phyloP scores from a whole-genome alignment of 2,329 filamentous ascomycete genomes.

The Periconia macrospinosa region DNA sequence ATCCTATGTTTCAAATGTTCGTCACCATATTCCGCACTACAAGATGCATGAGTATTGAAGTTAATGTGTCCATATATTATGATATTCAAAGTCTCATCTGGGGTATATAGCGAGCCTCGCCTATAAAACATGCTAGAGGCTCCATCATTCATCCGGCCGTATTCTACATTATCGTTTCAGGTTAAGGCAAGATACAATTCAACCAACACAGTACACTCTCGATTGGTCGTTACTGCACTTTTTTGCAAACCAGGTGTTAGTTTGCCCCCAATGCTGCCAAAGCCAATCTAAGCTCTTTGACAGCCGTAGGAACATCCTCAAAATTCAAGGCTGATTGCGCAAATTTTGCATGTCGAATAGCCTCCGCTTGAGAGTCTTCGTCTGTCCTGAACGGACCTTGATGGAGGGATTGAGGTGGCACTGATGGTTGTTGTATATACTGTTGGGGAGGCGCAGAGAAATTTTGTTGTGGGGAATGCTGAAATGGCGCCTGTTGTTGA shows the following conservation, averaged over 20 bases:
- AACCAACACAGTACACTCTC: too few relatives aligned
- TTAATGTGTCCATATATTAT: not conserved
- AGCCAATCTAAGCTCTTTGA: conserved; percentile 79
- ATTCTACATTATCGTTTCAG: conserved; percentile 1
- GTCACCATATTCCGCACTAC: too few relatives aligned
- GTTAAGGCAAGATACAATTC: too few relatives aligned
- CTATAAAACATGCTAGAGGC: conserved; percentile 1
- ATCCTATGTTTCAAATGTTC: too few relatives aligned
- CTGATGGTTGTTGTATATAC: conserved; percentile 9
- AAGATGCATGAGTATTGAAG: not conserved
- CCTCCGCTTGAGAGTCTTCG: conserved; percentile 70
- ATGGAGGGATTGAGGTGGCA: conserved; percentile 11
- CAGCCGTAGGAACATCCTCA: conserved; percentile 88
- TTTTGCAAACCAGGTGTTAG: conserved; percentile 31
- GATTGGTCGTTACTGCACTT: not conserved
- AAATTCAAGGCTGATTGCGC: conserved; percentile 96
- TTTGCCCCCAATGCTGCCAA: conserved; percentile 69
- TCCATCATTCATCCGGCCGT: conserved; percentile 3
- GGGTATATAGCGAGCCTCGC: conserved; percentile 18
- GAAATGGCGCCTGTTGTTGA: conserved; percentile 16
- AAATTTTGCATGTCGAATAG: conserved; percentile 96
- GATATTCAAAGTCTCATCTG: conserved; percentile 14
- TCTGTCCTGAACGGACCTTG: conserved; percentile 59
- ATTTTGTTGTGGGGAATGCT: conserved; percentile 12
- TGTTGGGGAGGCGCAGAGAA: conserved; percentile 13